Conservation (phyloP, 2,329 filamentous ascomycete genomes). For the Tolypocladium tundrense region DNA sequence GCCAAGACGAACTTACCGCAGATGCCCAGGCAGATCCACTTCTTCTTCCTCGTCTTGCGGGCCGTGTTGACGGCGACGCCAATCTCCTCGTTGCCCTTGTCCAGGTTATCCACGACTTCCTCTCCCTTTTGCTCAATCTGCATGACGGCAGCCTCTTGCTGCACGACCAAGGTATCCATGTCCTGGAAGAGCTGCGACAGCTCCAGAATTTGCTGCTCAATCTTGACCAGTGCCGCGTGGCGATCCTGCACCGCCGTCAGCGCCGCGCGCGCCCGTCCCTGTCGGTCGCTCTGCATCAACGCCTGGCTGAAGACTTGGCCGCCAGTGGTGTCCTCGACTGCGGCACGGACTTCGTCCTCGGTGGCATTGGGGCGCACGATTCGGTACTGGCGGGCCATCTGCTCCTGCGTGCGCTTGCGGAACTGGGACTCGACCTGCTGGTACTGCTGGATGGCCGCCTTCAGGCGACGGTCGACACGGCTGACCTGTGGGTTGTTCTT, state of each 20-base stretch:
- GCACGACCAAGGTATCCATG: constrained; percentile 72
- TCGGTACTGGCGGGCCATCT: constrained; percentile 80
- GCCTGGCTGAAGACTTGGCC: constrained; percentile 83
- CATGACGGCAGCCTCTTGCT: constrained; percentile 72
- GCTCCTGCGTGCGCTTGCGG: constrained; percentile 68
- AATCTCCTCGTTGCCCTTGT: constrained; percentile 77
- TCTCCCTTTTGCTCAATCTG: constrained; percentile 82
- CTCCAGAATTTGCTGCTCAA: constrained; percentile 82
- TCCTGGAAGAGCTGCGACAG: constrained; percentile 82
- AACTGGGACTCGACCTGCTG: constrained; percentile 72
- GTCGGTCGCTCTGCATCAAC: constrained; percentile 69
- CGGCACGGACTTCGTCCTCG: constrained; percentile 66
- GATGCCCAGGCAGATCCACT: constrained; percentile 90
- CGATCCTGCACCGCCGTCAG: constrained; percentile 72
- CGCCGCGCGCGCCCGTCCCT: constrained; percentile 70
- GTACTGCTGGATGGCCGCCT: constrained; percentile 71
- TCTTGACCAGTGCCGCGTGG: constrained; percentile 81
- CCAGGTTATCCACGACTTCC: constrained; percentile 74
- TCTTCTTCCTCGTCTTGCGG: constrained; percentile 74
- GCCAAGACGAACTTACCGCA: constrained; percentile 33
- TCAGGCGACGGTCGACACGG: constrained; percentile 68
- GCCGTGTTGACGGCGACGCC: constrained; percentile 74
- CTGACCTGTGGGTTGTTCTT: constrained; percentile 74
- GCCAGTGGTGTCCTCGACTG: constrained; percentile 60
- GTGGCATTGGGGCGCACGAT: constrained; percentile 78